Conservation (phyloP, 164 flowering plant genomes). For the Tetracentron sinense region DNA sequence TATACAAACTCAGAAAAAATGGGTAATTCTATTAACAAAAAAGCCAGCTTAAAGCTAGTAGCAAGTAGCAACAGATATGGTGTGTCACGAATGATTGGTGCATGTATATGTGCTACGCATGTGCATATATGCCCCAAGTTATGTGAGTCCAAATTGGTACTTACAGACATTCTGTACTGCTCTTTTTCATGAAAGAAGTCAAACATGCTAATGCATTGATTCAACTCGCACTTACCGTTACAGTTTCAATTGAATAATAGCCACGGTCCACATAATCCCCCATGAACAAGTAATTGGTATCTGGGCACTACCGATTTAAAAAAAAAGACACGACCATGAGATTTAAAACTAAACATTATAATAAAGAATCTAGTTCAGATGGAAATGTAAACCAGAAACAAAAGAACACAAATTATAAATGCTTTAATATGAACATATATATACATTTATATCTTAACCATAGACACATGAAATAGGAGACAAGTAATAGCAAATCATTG, state of each 20-base stretch:
- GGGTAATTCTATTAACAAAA: no score
- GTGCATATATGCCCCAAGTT: background rate
- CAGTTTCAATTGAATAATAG: slow-evolving; percentile 92
- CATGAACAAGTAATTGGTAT: slow-evolving; percentile 94
- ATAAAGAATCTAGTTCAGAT: background rate
- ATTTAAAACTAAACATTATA: slow-evolving; percentile 6
- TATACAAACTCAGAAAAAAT: no score
- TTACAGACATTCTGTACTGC: no score
- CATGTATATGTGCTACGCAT: background rate
- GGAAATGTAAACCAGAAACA: no score
- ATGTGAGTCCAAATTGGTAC: background rate
- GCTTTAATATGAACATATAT: no score
- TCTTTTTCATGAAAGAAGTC: background rate
- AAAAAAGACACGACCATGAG: slow-evolving; percentile 14
- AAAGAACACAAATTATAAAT: no score
- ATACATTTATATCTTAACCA: no score
- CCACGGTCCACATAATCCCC: slow-evolving; percentile 99
- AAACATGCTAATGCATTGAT: background rate
- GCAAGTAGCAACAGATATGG: no score
- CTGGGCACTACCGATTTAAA: slow-evolving; percentile 84
- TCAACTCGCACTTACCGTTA: slow-evolving; percentile 53
- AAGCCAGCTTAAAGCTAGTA: no score
- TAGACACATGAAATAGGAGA: no score
- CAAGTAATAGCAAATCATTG: no score
- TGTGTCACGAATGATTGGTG: background rate